Conservation (phyloP, 108 stramenopile genomes). For the Pseudonitzschia multiseries region DNA sequence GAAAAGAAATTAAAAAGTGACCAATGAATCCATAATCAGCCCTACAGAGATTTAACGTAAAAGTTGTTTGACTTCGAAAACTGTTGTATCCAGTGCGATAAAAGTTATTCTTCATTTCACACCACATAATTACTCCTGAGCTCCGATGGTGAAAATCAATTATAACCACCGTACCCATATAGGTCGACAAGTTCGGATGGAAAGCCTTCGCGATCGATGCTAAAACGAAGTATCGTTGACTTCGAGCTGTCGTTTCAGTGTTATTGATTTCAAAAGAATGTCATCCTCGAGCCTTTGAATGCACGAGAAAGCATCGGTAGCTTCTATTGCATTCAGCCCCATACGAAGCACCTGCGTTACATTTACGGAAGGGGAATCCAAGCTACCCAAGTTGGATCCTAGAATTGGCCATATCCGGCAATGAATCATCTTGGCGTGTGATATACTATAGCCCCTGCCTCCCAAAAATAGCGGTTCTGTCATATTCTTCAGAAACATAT, state of each 20-base stretch:
- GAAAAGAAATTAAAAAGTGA: slow-evolving; percentile 17
- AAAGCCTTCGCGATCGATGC: no score
- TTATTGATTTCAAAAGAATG: background rate
- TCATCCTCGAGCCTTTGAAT: slow-evolving; percentile 1
- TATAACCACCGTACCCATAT: no score
- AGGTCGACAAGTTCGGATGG: no score
- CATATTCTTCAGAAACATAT: background rate
- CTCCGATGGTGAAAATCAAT: no score
- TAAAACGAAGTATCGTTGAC: background rate
- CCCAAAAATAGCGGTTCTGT: background rate
- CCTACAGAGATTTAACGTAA: no score
- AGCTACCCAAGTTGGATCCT: slow-evolving; percentile 1
- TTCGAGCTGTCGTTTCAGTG: background rate
- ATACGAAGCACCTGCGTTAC: background rate
- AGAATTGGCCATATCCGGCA: background rate
- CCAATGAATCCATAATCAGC: background rate
- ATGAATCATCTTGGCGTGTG: background rate
- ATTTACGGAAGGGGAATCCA: background rate
- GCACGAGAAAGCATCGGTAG: background rate
- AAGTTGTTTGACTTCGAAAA: no score
- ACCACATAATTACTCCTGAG: no score
- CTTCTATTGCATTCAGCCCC: background rate
- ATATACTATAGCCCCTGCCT: background rate
- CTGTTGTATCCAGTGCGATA: no score
- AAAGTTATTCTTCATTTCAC: no score